Evolutionary conservation across 1,139 yeast species (phyloP), one percentile per base, ranked within the genome.

Genomic region (Hanseniaspora sp.): DNA sequence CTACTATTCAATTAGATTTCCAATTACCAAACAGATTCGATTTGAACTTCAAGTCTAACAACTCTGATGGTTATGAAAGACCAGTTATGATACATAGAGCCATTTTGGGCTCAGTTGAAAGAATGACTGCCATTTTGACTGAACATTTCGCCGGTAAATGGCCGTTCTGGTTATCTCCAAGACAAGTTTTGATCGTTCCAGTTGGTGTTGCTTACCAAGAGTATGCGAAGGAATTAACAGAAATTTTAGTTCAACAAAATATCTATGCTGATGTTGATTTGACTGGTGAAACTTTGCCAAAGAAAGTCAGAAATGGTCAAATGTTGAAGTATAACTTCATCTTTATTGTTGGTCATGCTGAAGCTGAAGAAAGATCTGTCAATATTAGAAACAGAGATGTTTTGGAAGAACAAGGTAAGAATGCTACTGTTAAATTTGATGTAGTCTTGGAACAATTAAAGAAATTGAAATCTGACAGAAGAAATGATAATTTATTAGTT

Each of bases 41-140:
- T 61, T 78, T 92, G 64, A 90, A 85, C 70, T 92, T 77, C 75
- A 84, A 86, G 73, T 77, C 86, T 52, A 84, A 83, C 66, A 67
- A 61, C 44, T 55, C 58, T 40, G 69, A 68, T 59, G 61, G 61
- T 48, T 67, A 67, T 56, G 69, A 69, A 58, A 80, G 95, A 71
- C 98, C 98, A 51, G 97, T 92, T 56, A 92, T 92, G 97, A 88
- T 92, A 66, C 98, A 92, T 74, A 85, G 98, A 74, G 98, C 98
- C 61, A 86, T 92, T 61, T 81, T 88, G 69, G 98, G 98, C 58
- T 88, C 96, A 44, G 92, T 92, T 55, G 98, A 92, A 76, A 84
- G 98, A 77, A 88, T 92, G 95, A 84, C 95, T 61, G 97, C 96
- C 59, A 87, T 92, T 64, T 80, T 92, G 71, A 88, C 95, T 58